Evolutionary conservation across 2,329 filamentous ascomycete genomes (phyloP).

Genomic region (Didymella keratinophila): DNA sequence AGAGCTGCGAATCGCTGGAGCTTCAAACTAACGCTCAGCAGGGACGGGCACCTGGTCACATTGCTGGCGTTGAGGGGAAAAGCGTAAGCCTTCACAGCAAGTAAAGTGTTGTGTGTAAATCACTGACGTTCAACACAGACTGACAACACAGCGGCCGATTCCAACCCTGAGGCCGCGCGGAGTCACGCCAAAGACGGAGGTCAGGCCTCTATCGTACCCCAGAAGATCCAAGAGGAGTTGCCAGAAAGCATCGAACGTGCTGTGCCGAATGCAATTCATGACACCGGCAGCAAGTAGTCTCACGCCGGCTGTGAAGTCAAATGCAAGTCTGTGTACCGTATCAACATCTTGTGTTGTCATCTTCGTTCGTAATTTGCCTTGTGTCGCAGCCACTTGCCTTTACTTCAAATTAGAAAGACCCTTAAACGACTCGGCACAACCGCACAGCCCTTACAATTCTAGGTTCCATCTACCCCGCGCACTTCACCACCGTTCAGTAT

Average conservation of each 20-base stretch:
- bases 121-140: constrained; percentile 28
- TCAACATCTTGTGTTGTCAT: background rate
- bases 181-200: constrained; percentile 51
- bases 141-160: constrained; percentile 46
- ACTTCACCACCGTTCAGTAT: background rate
- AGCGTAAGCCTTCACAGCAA: background rate
- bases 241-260: constrained; percentile 55
- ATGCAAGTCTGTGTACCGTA: background rate
- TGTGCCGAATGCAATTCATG: constrained; percentile 55
- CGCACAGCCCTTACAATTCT: too few species aligned
- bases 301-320: background rate
- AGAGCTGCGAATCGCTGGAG: background rate
- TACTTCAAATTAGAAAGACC: too few species aligned
- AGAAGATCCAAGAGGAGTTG: constrained; percentile 54
- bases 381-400: too few species aligned
- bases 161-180: constrained; percentile 38
- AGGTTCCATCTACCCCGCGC: too few species aligned
- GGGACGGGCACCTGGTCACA: constrained; percentile 11
- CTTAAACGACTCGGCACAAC: too few species aligned
- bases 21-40: background rate
- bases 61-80: constrained; percentile 13
- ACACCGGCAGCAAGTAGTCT: constrained; percentile 39
- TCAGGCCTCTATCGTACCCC: constrained; percentile 52
- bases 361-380: too few species aligned
- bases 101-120: background rate